phyloP scores from a whole-genome alignment of 441 rosid genomes.

The Francoa sonchifolia region DNA sequence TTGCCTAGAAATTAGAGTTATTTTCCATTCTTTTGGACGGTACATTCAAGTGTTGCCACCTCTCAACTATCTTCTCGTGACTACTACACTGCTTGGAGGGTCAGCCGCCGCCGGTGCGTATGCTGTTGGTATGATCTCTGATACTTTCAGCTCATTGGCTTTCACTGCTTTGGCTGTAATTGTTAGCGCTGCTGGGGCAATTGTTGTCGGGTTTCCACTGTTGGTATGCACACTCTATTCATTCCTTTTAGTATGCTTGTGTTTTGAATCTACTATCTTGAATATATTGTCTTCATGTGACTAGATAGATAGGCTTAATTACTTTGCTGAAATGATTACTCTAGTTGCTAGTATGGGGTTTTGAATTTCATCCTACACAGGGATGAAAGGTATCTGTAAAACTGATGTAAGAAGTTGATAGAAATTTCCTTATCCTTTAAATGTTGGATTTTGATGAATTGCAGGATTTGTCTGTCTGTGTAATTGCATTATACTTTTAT shows the following conservation, averaged over 20 bases:
- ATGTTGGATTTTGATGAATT: too few relatives aligned
- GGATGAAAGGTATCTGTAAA: too few relatives aligned
- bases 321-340: too few relatives aligned
- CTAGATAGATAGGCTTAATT: too few relatives aligned
- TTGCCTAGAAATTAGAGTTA: constrained; percentile 84
- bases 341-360: too few relatives aligned
- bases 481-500: too few relatives aligned
- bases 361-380: too few relatives aligned
- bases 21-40: constrained; percentile 84
- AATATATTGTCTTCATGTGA: too few relatives aligned
- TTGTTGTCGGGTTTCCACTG: constrained; percentile 87
- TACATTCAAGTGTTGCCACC: constrained; percentile 94
- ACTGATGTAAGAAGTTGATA: too few relatives aligned
- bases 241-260: neutral
- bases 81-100: constrained; percentile 81
- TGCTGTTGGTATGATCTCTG: constrained; percentile 76
- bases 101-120: constrained; percentile 76
- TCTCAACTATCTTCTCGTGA: constrained; percentile 70
- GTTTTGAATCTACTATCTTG: neutral
- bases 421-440: too few relatives aligned
- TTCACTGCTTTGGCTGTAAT: constrained; percentile 71
- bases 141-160: constrained; percentile 58
- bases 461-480: too few relatives aligned
- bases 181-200: constrained; percentile 83
- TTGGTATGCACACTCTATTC: constrained; percentile 41